Percentiles rank a stretch among this genome's conserved stretches.
These are phyloP conservation scores for Mycena amicta DNA, from an alignment of 768 basidiomycete species.

Conservation along the genomic window DNA sequence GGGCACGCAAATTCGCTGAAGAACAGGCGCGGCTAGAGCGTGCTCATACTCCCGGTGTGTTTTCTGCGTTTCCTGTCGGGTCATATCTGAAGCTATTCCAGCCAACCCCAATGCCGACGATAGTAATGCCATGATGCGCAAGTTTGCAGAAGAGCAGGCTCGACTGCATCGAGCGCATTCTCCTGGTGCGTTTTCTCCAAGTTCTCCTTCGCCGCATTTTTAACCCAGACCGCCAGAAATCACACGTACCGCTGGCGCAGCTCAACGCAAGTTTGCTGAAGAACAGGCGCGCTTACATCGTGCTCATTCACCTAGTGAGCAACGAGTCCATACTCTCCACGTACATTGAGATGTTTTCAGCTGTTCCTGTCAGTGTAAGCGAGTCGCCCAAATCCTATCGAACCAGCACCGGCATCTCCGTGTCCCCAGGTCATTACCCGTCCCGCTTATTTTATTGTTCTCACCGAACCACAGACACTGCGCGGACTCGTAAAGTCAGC, in stretches of 20 bases:
- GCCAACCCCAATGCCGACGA: conserved; percentile 3
- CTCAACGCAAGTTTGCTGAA: conserved; percentile 17
- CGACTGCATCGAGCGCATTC: conserved; percentile 19
- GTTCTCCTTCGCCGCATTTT: not conserved
- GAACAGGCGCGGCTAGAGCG: conserved; percentile 20
- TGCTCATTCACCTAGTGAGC: conserved; percentile 16
- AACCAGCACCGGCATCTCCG: not conserved
- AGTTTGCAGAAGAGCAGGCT: conserved; percentile 23
- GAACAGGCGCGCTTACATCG: conserved; percentile 20
- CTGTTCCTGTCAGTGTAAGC: conserved; percentile 10
- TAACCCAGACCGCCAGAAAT: conserved; percentile 5
- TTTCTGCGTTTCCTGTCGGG: not conserved
- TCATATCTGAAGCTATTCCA: no score
- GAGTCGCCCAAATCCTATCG: conserved; percentile 4
- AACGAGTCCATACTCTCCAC: not conserved
- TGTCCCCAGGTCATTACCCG: conserved; percentile 15
- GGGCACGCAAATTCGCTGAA: conserved; percentile 21
- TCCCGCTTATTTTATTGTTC: no score
- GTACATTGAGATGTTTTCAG: no score
- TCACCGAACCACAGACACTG: conserved; percentile 12
- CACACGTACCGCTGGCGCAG: conserved; percentile 8
- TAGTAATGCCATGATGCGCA: conserved; percentile 4
- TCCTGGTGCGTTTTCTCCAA: conserved; percentile 6
- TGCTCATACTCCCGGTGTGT: conserved; percentile 17
- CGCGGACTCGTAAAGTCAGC: conserved; percentile 2